Conservation (phyloP, 164 flowering plant genomes). For the Taxillus chinensis region DNA sequence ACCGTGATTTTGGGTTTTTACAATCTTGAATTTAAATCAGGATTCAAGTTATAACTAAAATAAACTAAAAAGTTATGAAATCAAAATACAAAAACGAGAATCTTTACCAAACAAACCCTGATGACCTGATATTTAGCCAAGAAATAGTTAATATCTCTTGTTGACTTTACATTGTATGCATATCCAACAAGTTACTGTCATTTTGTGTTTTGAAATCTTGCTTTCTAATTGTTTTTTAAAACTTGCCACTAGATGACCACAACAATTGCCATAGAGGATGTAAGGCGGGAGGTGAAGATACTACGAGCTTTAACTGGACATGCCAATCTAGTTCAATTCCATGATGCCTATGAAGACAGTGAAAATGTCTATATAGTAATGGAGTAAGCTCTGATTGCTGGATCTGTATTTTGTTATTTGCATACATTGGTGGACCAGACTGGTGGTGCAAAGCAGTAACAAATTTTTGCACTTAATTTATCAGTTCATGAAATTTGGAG, state of each 20-base stretch:
- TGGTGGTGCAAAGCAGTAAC: neutral
- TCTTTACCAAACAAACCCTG: no score
- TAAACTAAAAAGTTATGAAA: neutral
- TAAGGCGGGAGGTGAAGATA: constrained; percentile 70
- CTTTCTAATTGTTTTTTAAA: constrained; percentile 5
- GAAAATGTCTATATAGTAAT: constrained; percentile 67
- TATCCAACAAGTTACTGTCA: no score
- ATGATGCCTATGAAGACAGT: constrained; percentile 61
- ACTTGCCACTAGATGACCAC: constrained; percentile 49
- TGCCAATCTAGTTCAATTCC: constrained; percentile 41
- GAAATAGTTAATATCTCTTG: neutral
- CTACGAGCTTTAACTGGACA: constrained; percentile 61
- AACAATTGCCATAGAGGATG: constrained; percentile 75
- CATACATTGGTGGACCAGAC: neutral
- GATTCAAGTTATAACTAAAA: no score
- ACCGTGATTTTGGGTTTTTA: no score
- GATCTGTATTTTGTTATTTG: neutral
- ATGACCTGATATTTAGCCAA: neutral
- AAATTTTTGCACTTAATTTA: neutral
- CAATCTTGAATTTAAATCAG: no score
- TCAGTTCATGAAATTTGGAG: neutral
- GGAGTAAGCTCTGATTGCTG: constrained; percentile 45
- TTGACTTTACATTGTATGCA: neutral
- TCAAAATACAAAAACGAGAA: neutral
- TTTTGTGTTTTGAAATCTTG: neutral